Conservation (phyloP, 2,329 filamentous ascomycete genomes). For the Alternaria viburni region DNA sequence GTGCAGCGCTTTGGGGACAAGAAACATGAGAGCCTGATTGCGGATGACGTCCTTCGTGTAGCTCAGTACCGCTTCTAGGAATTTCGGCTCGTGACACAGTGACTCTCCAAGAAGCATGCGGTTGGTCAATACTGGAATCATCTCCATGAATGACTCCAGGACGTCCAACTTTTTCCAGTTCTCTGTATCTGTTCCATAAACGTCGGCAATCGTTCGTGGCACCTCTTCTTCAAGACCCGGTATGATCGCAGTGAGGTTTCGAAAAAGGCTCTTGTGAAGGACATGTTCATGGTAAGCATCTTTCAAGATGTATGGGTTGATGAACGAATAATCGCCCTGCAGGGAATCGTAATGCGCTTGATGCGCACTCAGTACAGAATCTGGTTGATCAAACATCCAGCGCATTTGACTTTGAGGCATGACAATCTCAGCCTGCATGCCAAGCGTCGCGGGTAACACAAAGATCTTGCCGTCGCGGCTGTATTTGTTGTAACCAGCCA, state of each 20-base stretch:
- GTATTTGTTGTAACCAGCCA: constrained; percentile 31
- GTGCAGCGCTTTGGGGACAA: constrained; percentile 57
- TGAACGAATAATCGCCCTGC: constrained; percentile 50
- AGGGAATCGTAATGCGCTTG: constrained; percentile 49
- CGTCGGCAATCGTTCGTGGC: constrained; percentile 37
- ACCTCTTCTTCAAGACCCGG: constrained; percentile 50
- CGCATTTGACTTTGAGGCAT: constrained; percentile 43
- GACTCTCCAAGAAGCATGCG: constrained; percentile 54
- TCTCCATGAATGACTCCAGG: constrained; percentile 44
- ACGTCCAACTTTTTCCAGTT: constrained; percentile 48
- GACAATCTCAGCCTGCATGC: constrained; percentile 37
- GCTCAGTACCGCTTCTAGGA: constrained; percentile 55
- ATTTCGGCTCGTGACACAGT: constrained; percentile 55
- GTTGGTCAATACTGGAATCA: constrained; percentile 52
- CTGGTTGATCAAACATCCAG: constrained; percentile 54
- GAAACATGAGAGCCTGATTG: constrained; percentile 48
- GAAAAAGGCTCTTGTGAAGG: constrained; percentile 50
- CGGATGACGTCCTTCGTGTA: constrained; percentile 59
- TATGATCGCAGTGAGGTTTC: constrained; percentile 48
- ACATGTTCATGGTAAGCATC: constrained; percentile 52
- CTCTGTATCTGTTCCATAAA: constrained; percentile 47
- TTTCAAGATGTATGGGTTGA: constrained; percentile 42
- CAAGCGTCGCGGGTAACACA: constrained; percentile 33
- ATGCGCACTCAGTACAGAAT: constrained; percentile 46
- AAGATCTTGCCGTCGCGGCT: constrained; percentile 32